Evolutionary conservation across 1,139 yeast genomes (phyloP).

Genomic region (Blastobotrys ciferrii): DNA sequence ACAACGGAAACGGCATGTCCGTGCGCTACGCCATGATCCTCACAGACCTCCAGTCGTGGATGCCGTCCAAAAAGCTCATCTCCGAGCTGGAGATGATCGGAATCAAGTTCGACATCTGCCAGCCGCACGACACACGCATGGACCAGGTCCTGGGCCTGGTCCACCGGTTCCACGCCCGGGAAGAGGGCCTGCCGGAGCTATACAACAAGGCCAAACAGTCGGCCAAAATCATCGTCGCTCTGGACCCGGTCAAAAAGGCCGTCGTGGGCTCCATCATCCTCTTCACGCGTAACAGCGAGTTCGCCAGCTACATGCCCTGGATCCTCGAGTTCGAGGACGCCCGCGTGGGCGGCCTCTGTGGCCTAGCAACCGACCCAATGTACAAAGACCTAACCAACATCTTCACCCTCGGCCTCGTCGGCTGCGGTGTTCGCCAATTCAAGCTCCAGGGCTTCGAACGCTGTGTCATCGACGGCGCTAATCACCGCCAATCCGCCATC

Average conservation of each 20-base stretch:
- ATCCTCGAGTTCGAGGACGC: slow-evolving; percentile 37
- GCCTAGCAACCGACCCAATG: slow-evolving; percentile 55
- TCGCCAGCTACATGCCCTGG: slow-evolving; percentile 55
- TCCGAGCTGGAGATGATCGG: slow-evolving; percentile 61
- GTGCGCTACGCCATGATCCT: slow-evolving; percentile 22
- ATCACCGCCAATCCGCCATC: slow-evolving; percentile 32
- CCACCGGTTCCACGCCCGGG: slow-evolving; percentile 27
- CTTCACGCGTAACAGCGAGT: slow-evolving; percentile 49
- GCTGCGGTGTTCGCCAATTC: slow-evolving; percentile 57
- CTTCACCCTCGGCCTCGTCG: slow-evolving; percentile 55
- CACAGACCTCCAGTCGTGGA: slow-evolving; percentile 41
- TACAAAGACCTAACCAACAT: slow-evolving; percentile 55
- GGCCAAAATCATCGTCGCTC: slow-evolving; percentile 51
- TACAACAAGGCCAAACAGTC: slow-evolving; percentile 31
- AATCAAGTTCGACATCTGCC: slow-evolving; percentile 56
- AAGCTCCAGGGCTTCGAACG: slow-evolving; percentile 38
- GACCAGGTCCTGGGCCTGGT: slow-evolving; percentile 32
- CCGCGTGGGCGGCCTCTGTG: slow-evolving; percentile 55
- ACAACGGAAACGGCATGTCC: slow-evolving; percentile 1
- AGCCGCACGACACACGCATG: slow-evolving; percentile 25
- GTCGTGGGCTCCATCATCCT: slow-evolving; percentile 56
- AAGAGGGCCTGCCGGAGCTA: slow-evolving; percentile 31
- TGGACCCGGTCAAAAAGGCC: slow-evolving; percentile 54
- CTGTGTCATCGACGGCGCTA: slow-evolving; percentile 34
- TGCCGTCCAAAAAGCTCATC: slow-evolving; percentile 54